Base-by-base conservation (phyloP, 805 yeast genomes). In the Ogataea populi-albae region DNA sequence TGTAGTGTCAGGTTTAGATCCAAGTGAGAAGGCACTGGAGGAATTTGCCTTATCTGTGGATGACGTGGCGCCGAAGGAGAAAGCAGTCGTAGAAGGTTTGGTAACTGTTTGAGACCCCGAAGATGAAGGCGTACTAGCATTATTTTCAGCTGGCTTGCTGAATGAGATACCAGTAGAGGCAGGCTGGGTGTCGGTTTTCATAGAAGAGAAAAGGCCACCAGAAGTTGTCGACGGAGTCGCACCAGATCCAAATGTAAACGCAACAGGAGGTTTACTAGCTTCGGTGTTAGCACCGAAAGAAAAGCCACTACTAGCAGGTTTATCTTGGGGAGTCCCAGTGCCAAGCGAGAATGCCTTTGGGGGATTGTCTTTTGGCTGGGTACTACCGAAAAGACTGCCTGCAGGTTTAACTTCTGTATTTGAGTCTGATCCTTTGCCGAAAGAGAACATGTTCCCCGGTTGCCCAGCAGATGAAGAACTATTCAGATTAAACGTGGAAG, bases 331-430 rank as follows among this genome's bases (percentile, higher is more conserved):
- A 10, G 35, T 30, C 6, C 25, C 34, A 20, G 38, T 26, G 20
- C 50, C 50, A 30, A 46, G 45, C 1, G 40, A 18, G 26, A 49
- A 48, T 18, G 42, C 43, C n/a, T n/a, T n/a, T 17, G 37, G 22
- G 3, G 32, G 32, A 9, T 40, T 16, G 3, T 11, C 25, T 29
- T 17, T 37, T 34, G n/a, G n/a, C n/a, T n/a, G 31, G 19, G 14
- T 19, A 11, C 31, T 12, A 29, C 6, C 27, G 24, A 9, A 39
- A 5, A 30, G 11, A 34, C 31, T 22, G 35, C n/a, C n/a, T n/a
- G 37, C 32, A 9, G 50, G 45, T 19, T 32, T 30, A 2, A 27
- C 45, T 5, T 30, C 41, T 15, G 40, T 40, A 32, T 47, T 40
- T 21, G 34, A 23, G 8, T 40, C 32, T 10, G 38, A 19, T 26